Percentiles rank a stretch among this genome's conserved stretches.
phyloP scores from a whole-genome alignment of 441 rosid species.

The Populus trichocarpa region DNA sequence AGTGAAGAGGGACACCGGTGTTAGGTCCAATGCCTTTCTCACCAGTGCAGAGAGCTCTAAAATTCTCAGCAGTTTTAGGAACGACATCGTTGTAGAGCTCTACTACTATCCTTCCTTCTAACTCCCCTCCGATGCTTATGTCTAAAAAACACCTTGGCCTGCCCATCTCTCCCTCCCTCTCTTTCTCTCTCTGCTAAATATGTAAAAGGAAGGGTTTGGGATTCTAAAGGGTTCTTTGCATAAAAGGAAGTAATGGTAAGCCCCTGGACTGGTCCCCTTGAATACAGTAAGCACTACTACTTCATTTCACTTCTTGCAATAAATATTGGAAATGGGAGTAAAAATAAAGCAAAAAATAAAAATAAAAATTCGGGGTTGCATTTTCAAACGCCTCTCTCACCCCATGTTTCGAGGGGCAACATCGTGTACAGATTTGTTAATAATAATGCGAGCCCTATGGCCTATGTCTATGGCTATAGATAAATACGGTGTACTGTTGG shows the following conservation, averaged over 20 bases:
- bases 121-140: conserved; percentile 84
- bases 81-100: conserved; percentile 86
- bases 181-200: neutral
- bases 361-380: too few relatives aligned
- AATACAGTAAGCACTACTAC: neutral
- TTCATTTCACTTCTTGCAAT: neutral
- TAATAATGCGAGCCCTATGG: neutral
- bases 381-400: neutral
- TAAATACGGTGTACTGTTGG: neutral
- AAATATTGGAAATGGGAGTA: neutral
- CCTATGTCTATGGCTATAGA: neutral
- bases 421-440: neutral
- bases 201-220: neutral
- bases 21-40: conserved; percentile 86
- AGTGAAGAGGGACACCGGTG: conserved; percentile 79
- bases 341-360: too few relatives aligned
- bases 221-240: neutral
- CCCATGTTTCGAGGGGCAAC: neutral
- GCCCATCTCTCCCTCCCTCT: conserved; percentile 34
- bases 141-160: conserved; percentile 76
- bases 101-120: conserved; percentile 82
- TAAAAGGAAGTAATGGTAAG: neutral
- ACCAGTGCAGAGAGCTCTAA: conserved; percentile 89
- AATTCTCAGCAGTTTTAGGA: conserved; percentile 88
- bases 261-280: neutral